Base-by-base conservation (phyloP, 108 stramenopile species). In the Nitzschia sp. region DNA sequence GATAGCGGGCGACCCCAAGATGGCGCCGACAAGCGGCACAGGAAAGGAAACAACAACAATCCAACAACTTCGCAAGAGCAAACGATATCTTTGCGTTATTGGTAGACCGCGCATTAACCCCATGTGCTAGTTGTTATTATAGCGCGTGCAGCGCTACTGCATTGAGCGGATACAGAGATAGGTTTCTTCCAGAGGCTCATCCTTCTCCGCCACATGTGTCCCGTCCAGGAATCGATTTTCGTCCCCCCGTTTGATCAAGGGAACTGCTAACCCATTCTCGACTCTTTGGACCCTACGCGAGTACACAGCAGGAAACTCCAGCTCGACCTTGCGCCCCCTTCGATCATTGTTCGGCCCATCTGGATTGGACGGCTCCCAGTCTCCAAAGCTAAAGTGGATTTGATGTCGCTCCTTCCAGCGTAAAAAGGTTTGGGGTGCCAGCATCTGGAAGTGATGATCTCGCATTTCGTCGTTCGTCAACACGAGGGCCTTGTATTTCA, bases 381-480 rank as follows among this genome's bases (percentile, higher is more conserved):
- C 70, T 23, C 84, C 93, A 70, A 96, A 87, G 38, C 59, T 55
- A 75, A 97, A 94, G 63, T 91, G 83, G 28, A 94, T 67, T 56
- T 96, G 96, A 72, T 97, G 92, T 8, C 97, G 82, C 74, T 98
- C 99, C 84, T 96, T 97, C 99, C 99, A 99, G 27, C 92, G 69
- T 56, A 97, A 64, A 83, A 98, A 98, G 6, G 68, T 82, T 13
- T 90, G 78, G 30, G 87, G 91, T 11, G 88, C 85, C 31, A 97
- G 70, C 96, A 98, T 96, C 70, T 91, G 90, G 78, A 98, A 98
- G 72, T 96, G 94, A 81, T 99, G 99, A 83, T 99, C 99, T 48
- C 99, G 75, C 98, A 99, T 97, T 72, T 98, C 96, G 66, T 98
- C 99, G 78, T 98, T 98, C 5, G 95, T 95, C 17, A 99, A 77